These are phyloP conservation scores for Prunus campanulata DNA, from an alignment of 306 rosid genomes.

Conservation along the genomic window DNA sequence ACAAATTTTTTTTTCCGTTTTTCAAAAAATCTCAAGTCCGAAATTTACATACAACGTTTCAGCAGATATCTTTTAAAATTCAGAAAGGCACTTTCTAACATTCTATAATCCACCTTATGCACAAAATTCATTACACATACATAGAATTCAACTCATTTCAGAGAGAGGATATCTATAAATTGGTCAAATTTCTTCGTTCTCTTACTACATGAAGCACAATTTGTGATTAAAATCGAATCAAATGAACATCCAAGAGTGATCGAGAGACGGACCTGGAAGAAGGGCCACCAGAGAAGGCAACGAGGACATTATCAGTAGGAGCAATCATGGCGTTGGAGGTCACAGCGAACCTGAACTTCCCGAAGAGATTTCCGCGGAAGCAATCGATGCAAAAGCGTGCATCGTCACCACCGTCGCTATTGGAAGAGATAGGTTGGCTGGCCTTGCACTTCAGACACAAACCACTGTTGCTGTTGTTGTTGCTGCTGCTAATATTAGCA, in stretches of 20 bases:
- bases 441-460: conserved; percentile 78
- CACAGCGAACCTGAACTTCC: conserved; percentile 79
- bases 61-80: neutral
- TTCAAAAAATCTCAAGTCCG: neutral
- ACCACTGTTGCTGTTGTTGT: conserved; percentile 7
- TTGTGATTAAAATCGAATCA: neutral
- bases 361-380: conserved; percentile 66
- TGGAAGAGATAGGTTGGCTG: conserved; percentile 57
- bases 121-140: neutral
- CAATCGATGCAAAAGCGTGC: conserved; percentile 75
- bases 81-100: neutral
- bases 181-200: neutral
- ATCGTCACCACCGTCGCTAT: conserved; percentile 48
- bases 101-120: neutral
- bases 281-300: conserved; percentile 95
- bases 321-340: conserved; percentile 82
- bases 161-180: neutral
- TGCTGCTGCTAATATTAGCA: neutral
- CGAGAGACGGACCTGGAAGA: conserved; percentile 62
- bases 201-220: neutral
- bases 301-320: conserved; percentile 81
- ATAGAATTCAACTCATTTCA: neutral
- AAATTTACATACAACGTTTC: neutral
- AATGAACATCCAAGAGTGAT: neutral
- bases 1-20: neutral